Conservation (phyloP, 163 green algal genomes). For the Coccomyxa subellipsoidea region DNA sequence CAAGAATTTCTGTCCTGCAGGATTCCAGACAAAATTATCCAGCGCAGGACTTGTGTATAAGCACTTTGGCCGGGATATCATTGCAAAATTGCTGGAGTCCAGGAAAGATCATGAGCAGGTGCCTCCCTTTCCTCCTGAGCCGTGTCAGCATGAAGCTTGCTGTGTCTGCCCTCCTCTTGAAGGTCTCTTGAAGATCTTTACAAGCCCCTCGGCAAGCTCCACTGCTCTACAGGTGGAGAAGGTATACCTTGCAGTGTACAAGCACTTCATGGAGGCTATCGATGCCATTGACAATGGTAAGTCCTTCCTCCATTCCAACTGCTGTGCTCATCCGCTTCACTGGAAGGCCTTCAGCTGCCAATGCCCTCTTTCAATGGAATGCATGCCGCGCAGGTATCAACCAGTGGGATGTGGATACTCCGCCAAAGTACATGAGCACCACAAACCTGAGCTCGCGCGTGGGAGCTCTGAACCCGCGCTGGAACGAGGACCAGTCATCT, state of each 20-base stretch:
- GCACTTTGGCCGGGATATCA: slow-evolving; percentile 73
- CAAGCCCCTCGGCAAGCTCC: no score
- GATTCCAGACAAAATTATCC: slow-evolving; percentile 86
- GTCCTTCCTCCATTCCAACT: not conserved
- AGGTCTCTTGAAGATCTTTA: not conserved
- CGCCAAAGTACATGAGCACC: slow-evolving; percentile 80
- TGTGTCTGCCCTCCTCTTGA: not conserved
- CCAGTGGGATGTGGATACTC: slow-evolving; percentile 73
- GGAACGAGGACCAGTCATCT: slow-evolving; percentile 74
- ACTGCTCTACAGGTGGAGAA: slow-evolving; percentile 36
- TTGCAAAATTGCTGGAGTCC: slow-evolving; percentile 25
- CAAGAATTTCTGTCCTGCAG: slow-evolving; percentile 11
- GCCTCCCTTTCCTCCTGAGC: slow-evolving; percentile 9
- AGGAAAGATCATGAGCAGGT: not conserved
- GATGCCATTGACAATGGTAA: slow-evolving; percentile 93
- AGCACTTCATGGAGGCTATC: slow-evolving; percentile 91
- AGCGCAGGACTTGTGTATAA: slow-evolving; percentile 77
- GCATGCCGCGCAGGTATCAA: slow-evolving; percentile 61
- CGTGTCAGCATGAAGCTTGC: not conserved
- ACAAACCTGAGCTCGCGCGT: slow-evolving; percentile 84
- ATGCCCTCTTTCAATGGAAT: no score
- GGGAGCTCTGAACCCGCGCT: slow-evolving; percentile 81
- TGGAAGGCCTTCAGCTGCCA: not conserved
- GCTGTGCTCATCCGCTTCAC: not conserved
- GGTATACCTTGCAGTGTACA: slow-evolving; percentile 92